These are phyloP conservation scores for Giardia duodenalis DNA, from an alignment of 208 protist species.

Conservation along the genomic window DNA sequence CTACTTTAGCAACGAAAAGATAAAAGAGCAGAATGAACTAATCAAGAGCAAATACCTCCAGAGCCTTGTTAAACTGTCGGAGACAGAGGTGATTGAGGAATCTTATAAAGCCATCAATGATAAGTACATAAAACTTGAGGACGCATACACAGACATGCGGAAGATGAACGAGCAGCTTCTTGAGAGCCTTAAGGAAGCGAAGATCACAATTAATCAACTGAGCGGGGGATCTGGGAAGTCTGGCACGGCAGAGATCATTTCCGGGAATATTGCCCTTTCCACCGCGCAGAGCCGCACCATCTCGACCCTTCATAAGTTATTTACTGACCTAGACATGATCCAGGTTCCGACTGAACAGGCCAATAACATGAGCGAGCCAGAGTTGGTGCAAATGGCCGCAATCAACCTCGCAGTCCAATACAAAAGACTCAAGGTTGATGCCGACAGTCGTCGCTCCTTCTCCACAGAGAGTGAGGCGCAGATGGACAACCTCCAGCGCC, in stretches of 20 bases:
- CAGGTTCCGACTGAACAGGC: neutral
- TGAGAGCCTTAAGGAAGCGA: neutral
- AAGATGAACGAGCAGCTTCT: neutral
- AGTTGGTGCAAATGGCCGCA: neutral
- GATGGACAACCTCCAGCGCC: neutral
- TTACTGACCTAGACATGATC: neutral
- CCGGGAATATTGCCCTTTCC: neutral
- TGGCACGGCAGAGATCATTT: no score
- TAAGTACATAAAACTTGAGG: neutral
- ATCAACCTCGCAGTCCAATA: neutral
- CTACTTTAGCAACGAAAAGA: slow-evolving; percentile 1
- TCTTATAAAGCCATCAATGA: neutral
- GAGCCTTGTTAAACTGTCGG: neutral
- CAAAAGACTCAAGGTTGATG: neutral
- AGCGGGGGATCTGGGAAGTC: neutral
- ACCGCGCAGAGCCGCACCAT: neutral
- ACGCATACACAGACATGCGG: neutral
- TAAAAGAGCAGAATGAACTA: neutral
- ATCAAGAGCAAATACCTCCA: neutral
- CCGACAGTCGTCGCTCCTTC: neutral
- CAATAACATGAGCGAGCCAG: neutral
- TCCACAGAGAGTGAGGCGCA: neutral
- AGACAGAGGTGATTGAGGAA: neutral
- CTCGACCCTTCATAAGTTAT: neutral
- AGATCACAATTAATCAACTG: neutral